Evolutionary conservation across 768 basidiomycete genomes (phyloP).

Genomic region (Mycena albidolilacea): DNA sequence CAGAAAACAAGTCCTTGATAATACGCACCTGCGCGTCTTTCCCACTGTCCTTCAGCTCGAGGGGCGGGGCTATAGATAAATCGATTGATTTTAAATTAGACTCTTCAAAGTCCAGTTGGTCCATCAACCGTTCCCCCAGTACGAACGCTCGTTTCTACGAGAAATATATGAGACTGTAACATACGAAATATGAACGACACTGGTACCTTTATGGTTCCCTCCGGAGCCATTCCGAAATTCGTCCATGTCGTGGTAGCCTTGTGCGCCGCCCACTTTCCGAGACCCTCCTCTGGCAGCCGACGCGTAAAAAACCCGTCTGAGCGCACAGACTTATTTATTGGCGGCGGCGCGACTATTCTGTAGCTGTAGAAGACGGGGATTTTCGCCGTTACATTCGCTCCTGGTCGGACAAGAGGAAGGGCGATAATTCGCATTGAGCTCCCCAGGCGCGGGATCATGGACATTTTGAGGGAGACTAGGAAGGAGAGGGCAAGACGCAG

Average conservation of each 20-base stretch:
- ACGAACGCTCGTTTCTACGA: conserved; percentile 58
- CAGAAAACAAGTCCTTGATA: neutral
- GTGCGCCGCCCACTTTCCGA: conserved; percentile 47
- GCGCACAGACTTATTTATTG: conserved; percentile 20
- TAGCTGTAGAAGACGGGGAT: conserved; percentile 61
- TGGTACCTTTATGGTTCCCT: conserved; percentile 64
- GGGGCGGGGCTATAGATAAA: conserved; percentile 59
- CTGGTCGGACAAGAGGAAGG: conserved; percentile 56
- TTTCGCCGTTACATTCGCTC: conserved; percentile 22
- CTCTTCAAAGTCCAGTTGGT: conserved; percentile 69
- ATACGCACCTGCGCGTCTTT: conserved; percentile 9
- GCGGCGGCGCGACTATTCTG: conserved; percentile 43
- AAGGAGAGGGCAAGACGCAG: neutral
- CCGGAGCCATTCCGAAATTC: conserved; percentile 60
- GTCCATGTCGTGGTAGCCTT: conserved; percentile 61
- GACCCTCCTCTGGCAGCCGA: conserved; percentile 38
- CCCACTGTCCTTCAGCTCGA: conserved; percentile 29
- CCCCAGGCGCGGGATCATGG: conserved; percentile 2
- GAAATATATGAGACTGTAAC: neutral
- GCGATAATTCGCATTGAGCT: conserved; percentile 61
- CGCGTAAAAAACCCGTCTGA: conserved; percentile 42
- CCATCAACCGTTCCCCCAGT: conserved; percentile 65
- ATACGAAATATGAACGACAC: neutral
- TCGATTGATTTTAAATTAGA: conserved; percentile 65
- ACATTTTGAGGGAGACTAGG: conserved; percentile 8